These are phyloP conservation scores for Leccinum longicurvipes DNA, from an alignment of 768 basidiomycete species.

Conservation along the genomic window DNA sequence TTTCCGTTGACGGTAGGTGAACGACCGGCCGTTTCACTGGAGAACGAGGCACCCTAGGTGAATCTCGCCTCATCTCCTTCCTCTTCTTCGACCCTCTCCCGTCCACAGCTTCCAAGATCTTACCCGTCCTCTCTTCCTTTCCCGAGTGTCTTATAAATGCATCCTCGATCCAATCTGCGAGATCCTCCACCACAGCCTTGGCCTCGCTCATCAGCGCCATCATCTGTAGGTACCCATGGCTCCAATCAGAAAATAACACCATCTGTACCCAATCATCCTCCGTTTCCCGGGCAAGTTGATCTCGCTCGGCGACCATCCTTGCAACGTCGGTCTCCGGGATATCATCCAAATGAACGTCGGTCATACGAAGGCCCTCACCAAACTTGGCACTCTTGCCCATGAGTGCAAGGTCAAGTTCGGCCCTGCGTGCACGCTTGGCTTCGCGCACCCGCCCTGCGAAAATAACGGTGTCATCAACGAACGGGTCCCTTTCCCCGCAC, in stretches of 20 bases:
- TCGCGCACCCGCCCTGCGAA: slow-evolving; percentile 94
- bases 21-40: slow-evolving; percentile 19
- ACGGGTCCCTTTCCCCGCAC: slow-evolving; percentile 93
- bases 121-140: slow-evolving; percentile 26
- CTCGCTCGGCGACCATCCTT: slow-evolving; percentile 55
- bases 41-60: slow-evolving; percentile 20
- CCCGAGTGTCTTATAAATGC: slow-evolving; percentile 49
- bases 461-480: slow-evolving; percentile 97
- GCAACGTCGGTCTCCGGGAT: slow-evolving; percentile 30
- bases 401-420: slow-evolving; percentile 61
- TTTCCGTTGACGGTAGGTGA: neutral
- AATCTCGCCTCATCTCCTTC: slow-evolving; percentile 20
- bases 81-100: slow-evolving; percentile 24
- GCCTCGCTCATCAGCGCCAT: slow-evolving; percentile 80
- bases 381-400: slow-evolving; percentile 61
- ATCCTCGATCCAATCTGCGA: slow-evolving; percentile 89
- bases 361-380: slow-evolving; percentile 65
- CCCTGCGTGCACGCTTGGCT: slow-evolving; percentile 82
- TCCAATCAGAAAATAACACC: slow-evolving; percentile 94
- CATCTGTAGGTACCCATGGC: slow-evolving; percentile 98
- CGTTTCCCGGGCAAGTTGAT: slow-evolving; percentile 59
- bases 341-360: slow-evolving; percentile 33
- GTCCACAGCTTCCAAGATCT: slow-evolving; percentile 17
- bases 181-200: slow-evolving; percentile 69
- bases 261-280: slow-evolving; percentile 96